These are phyloP conservation scores for Penicillium sp. DNA, from an alignment of 2,329 filamentous ascomycete species.

Conservation along the genomic window DNA sequence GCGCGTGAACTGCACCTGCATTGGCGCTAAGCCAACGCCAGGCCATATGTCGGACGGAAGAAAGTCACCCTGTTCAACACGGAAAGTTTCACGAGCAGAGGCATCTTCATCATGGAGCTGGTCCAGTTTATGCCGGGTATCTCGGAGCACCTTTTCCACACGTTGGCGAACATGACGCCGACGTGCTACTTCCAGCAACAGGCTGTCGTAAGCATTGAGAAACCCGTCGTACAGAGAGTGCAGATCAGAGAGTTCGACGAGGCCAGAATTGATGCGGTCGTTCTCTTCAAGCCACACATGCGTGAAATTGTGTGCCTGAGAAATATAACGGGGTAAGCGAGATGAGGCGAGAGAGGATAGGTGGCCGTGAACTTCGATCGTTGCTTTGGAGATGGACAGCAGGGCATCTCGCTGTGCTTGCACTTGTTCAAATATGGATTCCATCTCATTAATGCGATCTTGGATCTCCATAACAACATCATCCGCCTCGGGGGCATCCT, in stretches of 20 bases:
- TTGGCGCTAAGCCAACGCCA: constrained; percentile 60
- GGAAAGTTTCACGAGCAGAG: constrained; percentile 71
- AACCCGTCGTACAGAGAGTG: constrained; percentile 86
- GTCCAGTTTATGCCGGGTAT: constrained; percentile 73
- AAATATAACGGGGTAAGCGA: constrained; percentile 56
- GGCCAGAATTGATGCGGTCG: constrained; percentile 63
- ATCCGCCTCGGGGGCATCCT: constrained; percentile 57
- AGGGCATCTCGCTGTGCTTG: constrained; percentile 60
- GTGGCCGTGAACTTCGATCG: constrained; percentile 61
- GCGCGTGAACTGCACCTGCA: constrained; percentile 44
- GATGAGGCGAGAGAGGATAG: constrained; percentile 64
- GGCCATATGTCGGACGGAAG: constrained; percentile 87
- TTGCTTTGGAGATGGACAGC: constrained; percentile 54
- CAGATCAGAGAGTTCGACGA: constrained; percentile 74
- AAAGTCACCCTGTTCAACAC: constrained; percentile 78
- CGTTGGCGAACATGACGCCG: constrained; percentile 70
- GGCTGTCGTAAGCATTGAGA: constrained; percentile 73
- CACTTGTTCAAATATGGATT: constrained; percentile 64
- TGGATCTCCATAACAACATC: constrained; percentile 66
- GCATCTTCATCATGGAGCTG: constrained; percentile 71
- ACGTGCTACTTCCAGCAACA: constrained; percentile 80
- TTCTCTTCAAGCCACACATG: constrained; percentile 71
- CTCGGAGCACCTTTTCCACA: constrained; percentile 70
- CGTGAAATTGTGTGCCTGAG: constrained; percentile 48
- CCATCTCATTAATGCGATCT: constrained; percentile 73